phyloP scores from a whole-genome alignment of 139 green algal genomes.

The Chlorella sp. region DNA sequence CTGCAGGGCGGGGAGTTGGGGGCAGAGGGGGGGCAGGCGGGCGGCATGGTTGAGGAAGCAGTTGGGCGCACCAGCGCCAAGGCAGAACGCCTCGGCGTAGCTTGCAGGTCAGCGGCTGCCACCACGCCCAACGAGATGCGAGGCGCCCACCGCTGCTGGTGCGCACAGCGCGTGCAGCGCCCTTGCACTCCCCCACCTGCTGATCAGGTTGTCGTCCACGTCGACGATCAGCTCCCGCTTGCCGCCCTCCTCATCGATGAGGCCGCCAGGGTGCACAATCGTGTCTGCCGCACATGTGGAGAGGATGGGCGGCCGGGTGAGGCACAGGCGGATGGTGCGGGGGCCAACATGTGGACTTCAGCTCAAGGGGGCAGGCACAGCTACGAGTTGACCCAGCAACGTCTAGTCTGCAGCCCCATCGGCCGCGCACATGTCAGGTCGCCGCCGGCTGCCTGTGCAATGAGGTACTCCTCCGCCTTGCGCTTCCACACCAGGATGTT shows the following conservation, averaged over 20 bases:
- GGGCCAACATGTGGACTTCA: neutral
- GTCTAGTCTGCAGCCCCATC: too few species aligned
- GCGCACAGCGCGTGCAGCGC: too few species aligned
- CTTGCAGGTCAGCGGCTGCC: too few species aligned
- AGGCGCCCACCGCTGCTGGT: too few species aligned
- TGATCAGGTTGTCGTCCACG: conserved; percentile 86
- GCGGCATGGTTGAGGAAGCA: neutral
- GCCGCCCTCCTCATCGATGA: conserved; percentile 75
- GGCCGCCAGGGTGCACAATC: conserved; percentile 82
- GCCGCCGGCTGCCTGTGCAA: too few species aligned
- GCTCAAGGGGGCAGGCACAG: too few species aligned
- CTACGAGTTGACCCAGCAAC: too few species aligned
- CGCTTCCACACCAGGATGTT: conserved; percentile 93
- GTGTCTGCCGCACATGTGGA: neutral
- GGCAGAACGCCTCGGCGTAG: too few species aligned
- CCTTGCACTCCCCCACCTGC: neutral
- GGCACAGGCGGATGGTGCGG: too few species aligned
- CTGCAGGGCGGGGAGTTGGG: neutral
- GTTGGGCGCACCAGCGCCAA: too few species aligned
- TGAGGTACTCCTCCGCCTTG: conserved; percentile 87
- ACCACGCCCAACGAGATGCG: too few species aligned
- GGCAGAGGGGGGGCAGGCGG: neutral
- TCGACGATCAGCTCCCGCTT: conserved; percentile 73
- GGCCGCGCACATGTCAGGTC: too few species aligned
- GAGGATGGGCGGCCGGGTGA: neutral